Evolutionary conservation across 2,329 filamentous ascomycete species (phyloP).

Genomic region (Didymellaceae sp.): DNA sequence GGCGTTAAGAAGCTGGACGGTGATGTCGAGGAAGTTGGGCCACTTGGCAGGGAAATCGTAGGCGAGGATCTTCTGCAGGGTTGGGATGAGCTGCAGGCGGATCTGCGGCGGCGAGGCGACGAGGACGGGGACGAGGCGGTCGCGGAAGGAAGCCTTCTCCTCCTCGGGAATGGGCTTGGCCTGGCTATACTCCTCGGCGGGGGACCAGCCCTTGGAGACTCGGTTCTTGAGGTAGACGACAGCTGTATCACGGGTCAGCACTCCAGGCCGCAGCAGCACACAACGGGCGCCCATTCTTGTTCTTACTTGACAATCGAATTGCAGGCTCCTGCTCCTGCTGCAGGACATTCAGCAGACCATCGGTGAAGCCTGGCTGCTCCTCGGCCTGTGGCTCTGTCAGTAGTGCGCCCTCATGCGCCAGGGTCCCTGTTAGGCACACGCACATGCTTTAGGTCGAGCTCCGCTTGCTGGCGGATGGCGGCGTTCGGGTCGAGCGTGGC

Average conservation of each 20-base stretch:
- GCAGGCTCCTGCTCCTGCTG: conserved; percentile 85
- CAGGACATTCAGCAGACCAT: conserved; percentile 88
- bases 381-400: conserved; percentile 71
- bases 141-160: conserved; percentile 85
- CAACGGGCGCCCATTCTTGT: no score
- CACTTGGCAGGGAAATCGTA: conserved; percentile 94
- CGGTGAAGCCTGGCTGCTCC: conserved; percentile 85
- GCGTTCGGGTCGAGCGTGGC: conserved; percentile 77
- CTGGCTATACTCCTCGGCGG: conserved; percentile 74
- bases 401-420: conserved; percentile 20
- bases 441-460: conserved; percentile 83
- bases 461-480: conserved; percentile 76
- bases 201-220: conserved; percentile 89
- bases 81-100: conserved; percentile 90
- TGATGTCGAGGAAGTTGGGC: conserved; percentile 94
- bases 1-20: conserved; percentile 83
- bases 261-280: background rate
- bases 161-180: conserved; percentile 82
- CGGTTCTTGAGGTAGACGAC: conserved; percentile 98
- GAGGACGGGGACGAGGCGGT: conserved; percentile 87
- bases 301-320: conserved; percentile 85
- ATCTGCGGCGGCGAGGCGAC: conserved; percentile 80
- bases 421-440: conserved; percentile 44
- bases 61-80: conserved; percentile 94
- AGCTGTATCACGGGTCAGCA: conserved; percentile 61